phyloP scores from a whole-genome alignment of 1,284 basidiomycete genomes.

The Tausonia pullulans region DNA sequence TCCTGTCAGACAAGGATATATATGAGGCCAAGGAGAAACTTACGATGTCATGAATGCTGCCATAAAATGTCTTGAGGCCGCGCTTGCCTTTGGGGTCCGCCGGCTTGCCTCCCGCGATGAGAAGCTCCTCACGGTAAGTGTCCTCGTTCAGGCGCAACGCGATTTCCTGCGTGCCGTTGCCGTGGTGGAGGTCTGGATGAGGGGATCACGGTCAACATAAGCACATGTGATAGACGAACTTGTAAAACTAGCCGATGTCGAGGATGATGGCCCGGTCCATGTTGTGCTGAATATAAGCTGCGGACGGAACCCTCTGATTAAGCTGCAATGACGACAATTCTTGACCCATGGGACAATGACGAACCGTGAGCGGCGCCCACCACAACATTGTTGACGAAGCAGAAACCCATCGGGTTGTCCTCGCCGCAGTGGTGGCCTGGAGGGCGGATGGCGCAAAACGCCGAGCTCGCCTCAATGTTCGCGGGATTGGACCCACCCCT shows the following conservation, averaged over 20 bases:
- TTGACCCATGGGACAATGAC: slow-evolving; percentile 9
- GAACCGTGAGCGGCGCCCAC: slow-evolving; percentile 80
- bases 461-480: slow-evolving; percentile 28
- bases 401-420: slow-evolving; percentile 78
- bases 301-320: too few relatives aligned
- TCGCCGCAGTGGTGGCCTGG: slow-evolving; percentile 89
- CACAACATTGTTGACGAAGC: slow-evolving; percentile 87
- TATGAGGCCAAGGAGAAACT: slow-evolving; percentile 5
- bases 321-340: too few relatives aligned
- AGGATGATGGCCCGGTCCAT: slow-evolving; percentile 74
- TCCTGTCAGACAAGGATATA: slow-evolving; percentile 14
- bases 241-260: slow-evolving; percentile 57
- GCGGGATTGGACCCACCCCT: too few relatives aligned
- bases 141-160: slow-evolving; percentile 87
- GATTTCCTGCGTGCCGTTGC: slow-evolving; percentile 87
- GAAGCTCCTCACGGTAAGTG: slow-evolving; percentile 54
- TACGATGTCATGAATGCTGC: slow-evolving; percentile 78
- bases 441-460: slow-evolving; percentile 74
- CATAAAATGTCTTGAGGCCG: slow-evolving; percentile 68
- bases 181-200: slow-evolving; percentile 26
- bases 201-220: neutral
- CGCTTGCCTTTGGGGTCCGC: slow-evolving; percentile 34
- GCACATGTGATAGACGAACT: neutral
- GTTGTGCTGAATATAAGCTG: slow-evolving; percentile 68
- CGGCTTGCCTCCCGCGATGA: slow-evolving; percentile 37